These are phyloP conservation scores for Backusella sp. DNA, from an alignment of 192 early-diverging fungal genomes.

Conservation along the genomic window DNA sequence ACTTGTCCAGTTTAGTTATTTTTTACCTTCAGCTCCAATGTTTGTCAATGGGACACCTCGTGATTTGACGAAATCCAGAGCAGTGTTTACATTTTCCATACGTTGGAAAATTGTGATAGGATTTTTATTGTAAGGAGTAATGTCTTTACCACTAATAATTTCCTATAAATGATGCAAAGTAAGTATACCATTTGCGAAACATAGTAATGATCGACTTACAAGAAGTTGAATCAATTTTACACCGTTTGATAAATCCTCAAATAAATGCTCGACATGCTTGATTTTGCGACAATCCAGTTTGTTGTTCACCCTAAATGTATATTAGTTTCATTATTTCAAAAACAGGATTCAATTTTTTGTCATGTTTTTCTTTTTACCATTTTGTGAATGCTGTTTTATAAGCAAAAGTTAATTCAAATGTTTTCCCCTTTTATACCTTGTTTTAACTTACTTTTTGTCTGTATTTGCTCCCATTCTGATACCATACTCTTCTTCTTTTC, in stretches of 20 bases:
- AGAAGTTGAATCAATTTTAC: conserved; percentile 59
- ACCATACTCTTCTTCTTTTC: conserved; percentile 58
- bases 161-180: conserved; percentile 52
- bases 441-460: conserved; percentile 81
- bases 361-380: conserved; percentile 50
- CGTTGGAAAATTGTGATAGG: conserved; percentile 93
- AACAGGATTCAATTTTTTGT: background rate
- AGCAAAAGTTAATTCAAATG: background rate
- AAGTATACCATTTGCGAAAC: conserved; percentile 11
- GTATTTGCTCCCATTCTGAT: conserved; percentile 83
- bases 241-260: conserved; percentile 47
- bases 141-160: conserved; percentile 89
- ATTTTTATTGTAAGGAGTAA: conserved; percentile 85
- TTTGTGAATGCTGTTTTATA: conserved; percentile 70
- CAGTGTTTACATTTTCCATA: conserved; percentile 94
- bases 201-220: conserved; percentile 34
- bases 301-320: conserved; percentile 67
- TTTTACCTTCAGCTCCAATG: conserved; percentile 88
- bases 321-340: background rate
- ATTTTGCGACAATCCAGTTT: conserved; percentile 60
- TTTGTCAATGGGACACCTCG: conserved; percentile 89
- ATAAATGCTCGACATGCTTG: conserved; percentile 38
- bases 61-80: conserved; percentile 87
- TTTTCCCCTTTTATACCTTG: background rate
- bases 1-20: background rate